Evolutionary conservation across 2,329 filamentous ascomycete genomes (phyloP), one percentile per base, ranked within the genome.

Genomic region (Reticulascus tulasneorum): DNA sequence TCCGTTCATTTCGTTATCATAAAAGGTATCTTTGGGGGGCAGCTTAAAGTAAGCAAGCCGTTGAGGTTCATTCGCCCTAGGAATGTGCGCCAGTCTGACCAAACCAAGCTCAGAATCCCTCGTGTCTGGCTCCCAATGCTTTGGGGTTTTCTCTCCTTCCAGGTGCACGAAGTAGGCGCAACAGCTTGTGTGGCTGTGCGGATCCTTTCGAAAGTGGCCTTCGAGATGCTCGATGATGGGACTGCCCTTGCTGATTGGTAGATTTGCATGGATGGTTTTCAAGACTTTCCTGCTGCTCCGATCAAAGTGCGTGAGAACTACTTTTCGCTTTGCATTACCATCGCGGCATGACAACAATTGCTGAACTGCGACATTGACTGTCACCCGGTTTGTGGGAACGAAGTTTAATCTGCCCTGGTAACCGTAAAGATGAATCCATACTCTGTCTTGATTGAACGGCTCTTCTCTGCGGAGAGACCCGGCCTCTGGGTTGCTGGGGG

Each of bases 351-450:
- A n/a, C n/a, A n/a, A n/a, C n/a, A n/a, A n/a, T n/a, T n/a, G n/a
- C n/a, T n/a, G n/a, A n/a, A n/a, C n/a, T n/a, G n/a, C n/a, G n/a
- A n/a, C n/a, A n/a, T n/a, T n/a, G n/a, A n/a, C n/a, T n/a, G n/a
- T n/a, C n/a, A n/a, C n/a, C n/a, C n/a, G n/a, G n/a, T 55, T 40
- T 16, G 28, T 19, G 5, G 48, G 44, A 11, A 47, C 28, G 6
- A 59, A 49, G 5, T 48, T 47, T 3, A 60, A 36, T 4, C 33
- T 36, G 9, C 58, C 79, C 3, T 56, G 49, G 28, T 38, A 45
- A 2, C 58, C 52, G 12, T 52, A 51, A 2, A 60, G 17, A 12
- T 12, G 24, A 25, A 21, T 13, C 6, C 10, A 40, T 21, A n/a
- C 6, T 29, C 15, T 11, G 2, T 3, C 17, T 18, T 23, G 12